A percentile compares a stretch with the other conserved stretches of the same genome.
phyloP scores from a whole-genome alignment of 208 protist genomes.

The Trypanosoma scelopori region DNA sequence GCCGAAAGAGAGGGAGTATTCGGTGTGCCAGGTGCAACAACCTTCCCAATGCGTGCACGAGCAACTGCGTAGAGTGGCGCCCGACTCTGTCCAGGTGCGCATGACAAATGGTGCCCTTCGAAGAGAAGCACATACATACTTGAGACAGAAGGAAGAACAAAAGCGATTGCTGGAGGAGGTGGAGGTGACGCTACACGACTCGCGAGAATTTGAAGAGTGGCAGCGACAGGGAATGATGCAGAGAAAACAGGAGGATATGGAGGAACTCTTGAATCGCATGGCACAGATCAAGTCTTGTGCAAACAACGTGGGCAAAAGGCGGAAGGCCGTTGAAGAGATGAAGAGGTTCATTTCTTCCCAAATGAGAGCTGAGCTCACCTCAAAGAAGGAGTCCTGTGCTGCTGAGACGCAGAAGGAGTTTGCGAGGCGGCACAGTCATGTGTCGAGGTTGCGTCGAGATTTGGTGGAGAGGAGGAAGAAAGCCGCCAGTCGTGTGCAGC shows the following conservation, averaged over 20 bases:
- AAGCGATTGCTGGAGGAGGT: slow-evolving; percentile 40
- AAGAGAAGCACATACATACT: slow-evolving; percentile 58
- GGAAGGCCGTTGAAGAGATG: slow-evolving; percentile 17
- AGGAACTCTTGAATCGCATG: slow-evolving; percentile 33
- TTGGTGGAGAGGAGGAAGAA: slow-evolving; percentile 31
- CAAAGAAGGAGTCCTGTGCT: slow-evolving; percentile 15
- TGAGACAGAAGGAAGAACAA: slow-evolving; percentile 36
- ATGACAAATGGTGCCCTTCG: slow-evolving; percentile 54
- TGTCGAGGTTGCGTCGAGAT: slow-evolving; percentile 30
- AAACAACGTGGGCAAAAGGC: slow-evolving; percentile 12
- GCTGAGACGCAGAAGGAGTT: slow-evolving; percentile 30
- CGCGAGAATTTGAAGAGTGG: slow-evolving; percentile 57
- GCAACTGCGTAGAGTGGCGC: slow-evolving; percentile 29
- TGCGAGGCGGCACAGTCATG: slow-evolving; percentile 22
- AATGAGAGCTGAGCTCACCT: slow-evolving; percentile 11
- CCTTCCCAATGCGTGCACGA: not conserved
- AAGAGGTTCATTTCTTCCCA: slow-evolving; percentile 4
- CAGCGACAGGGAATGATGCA: slow-evolving; percentile 39
- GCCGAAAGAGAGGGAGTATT: slow-evolving; percentile 13
- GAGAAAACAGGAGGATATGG: slow-evolving; percentile 27
- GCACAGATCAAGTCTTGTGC: slow-evolving; percentile 3
- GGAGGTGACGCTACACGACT: slow-evolving; percentile 48
- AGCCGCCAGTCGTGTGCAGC: slow-evolving; percentile 28
- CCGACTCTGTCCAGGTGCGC: slow-evolving; percentile 36
- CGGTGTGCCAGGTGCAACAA: slow-evolving; percentile 3